Conservation (phyloP, 2,329 filamentous ascomycete species). For the Aspergillus tamarii region DNA sequence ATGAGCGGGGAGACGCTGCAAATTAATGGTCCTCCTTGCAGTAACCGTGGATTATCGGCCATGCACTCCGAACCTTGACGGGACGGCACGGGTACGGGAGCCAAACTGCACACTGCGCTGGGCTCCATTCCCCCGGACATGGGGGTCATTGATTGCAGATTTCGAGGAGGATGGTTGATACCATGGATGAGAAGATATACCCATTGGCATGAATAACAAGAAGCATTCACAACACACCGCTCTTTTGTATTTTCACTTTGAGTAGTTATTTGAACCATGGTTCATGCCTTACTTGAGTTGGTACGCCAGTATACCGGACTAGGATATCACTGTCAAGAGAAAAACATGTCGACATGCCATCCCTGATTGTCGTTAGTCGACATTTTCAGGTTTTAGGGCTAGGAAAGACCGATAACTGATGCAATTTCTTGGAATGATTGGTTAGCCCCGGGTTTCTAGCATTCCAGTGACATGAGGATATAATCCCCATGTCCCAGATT, state of each 20-base stretch:
- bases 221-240: background rate
- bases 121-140: background rate
- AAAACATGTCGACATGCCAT: background rate
- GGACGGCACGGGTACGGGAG: slow-evolving; percentile 37
- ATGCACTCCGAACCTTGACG: slow-evolving; percentile 42
- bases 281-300: background rate
- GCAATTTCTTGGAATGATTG: background rate
- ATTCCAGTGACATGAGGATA: background rate
- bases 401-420: background rate
- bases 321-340: background rate
- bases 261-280: background rate
- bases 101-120: slow-evolving; percentile 12
- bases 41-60: slow-evolving; percentile 34
- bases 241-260: background rate
- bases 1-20: background rate
- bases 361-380: background rate
- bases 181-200: background rate
- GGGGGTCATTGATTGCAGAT: background rate
- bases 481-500: slow-evolving; percentile 1
- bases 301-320: background rate
- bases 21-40: slow-evolving; percentile 30
- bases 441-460: background rate
- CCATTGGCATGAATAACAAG: background rate
- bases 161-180: background rate
- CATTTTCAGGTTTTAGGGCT: background rate